These are phyloP conservation scores for Ophiocordyceps robertsii DNA, from an alignment of 2,329 filamentous ascomycete genomes.

Conservation along the genomic window DNA sequence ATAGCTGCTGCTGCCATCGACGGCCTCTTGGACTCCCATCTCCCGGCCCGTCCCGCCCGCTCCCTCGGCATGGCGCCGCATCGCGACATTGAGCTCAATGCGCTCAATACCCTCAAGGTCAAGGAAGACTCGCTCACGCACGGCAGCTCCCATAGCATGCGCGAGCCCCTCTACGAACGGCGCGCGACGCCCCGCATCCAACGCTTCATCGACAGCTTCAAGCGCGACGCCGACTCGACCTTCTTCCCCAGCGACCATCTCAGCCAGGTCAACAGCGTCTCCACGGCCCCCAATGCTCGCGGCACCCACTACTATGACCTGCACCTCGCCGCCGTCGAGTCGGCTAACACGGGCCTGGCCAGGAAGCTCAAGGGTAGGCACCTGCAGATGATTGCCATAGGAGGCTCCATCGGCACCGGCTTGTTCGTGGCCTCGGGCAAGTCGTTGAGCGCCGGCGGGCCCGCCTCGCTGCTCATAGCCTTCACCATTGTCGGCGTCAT, in stretches of 20 bases:
- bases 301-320: slow-evolving; percentile 39
- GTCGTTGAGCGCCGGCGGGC: slow-evolving; percentile 59
- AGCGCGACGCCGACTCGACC: slow-evolving; percentile 39
- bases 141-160: slow-evolving; percentile 37
- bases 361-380: slow-evolving; percentile 72
- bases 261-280: slow-evolving; percentile 16
- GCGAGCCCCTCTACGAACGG: slow-evolving; percentile 32
- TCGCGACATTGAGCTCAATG: slow-evolving; percentile 40
- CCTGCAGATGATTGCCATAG: slow-evolving; percentile 95
- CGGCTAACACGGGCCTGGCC: slow-evolving; percentile 61
- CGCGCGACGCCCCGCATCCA: slow-evolving; percentile 19
- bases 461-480: slow-evolving; percentile 65
- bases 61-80: slow-evolving; percentile 21
- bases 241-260: slow-evolving; percentile 32
- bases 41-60: neutral
- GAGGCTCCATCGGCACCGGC: slow-evolving; percentile 81
- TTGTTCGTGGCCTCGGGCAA: slow-evolving; percentile 75
- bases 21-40: too few species aligned
- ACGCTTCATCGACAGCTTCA: slow-evolving; percentile 48
- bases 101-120: slow-evolving; percentile 40
- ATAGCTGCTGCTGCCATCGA: too few species aligned
- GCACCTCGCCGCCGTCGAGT: slow-evolving; percentile 52
- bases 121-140: slow-evolving; percentile 42
- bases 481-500: slow-evolving; percentile 70
- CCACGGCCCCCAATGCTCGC: neutral